phyloP scores from a whole-genome alignment of 75 land plant genomes.

The Ceratopteris richardii region DNA sequence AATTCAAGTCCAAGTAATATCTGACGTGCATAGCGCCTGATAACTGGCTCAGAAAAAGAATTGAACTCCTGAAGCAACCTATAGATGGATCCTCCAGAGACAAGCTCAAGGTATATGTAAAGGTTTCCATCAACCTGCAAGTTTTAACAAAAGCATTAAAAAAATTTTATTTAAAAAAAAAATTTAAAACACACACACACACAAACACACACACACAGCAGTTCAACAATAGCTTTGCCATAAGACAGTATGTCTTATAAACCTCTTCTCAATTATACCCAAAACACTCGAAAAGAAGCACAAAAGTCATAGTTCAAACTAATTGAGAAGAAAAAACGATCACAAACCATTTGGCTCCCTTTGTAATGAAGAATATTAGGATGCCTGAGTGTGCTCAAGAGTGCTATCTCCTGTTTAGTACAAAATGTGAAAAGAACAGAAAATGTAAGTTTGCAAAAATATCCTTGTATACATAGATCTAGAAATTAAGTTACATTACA shows the following conservation, averaged over 20 bases:
- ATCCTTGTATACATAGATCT: too few relatives aligned
- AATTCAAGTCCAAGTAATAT: constrained; percentile 16
- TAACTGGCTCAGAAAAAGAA: constrained; percentile 17
- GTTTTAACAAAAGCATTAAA: not conserved
- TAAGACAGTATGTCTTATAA: too few relatives aligned
- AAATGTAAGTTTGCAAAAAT: too few relatives aligned
- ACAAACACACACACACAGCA: too few relatives aligned
- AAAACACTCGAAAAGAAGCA: too few relatives aligned
- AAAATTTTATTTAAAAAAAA: not conserved
- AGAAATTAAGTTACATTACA: too few relatives aligned
- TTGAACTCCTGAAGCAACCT: constrained; percentile 21
- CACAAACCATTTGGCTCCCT: constrained; percentile 17
- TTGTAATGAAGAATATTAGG: constrained; percentile 40
- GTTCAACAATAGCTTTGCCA: too few relatives aligned
- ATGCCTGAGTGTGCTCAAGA: constrained; percentile 34
- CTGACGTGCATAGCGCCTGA: constrained; percentile 21
- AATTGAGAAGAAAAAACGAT: not conserved
- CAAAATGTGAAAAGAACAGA: too few relatives aligned
- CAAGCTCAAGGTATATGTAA: constrained; percentile 24
- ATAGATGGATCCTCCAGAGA: constrained; percentile 22
- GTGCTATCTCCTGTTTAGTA: constrained; percentile 35
- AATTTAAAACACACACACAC: too few relatives aligned
- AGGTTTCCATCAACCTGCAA: constrained; percentile 19
- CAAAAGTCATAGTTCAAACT: too few relatives aligned
- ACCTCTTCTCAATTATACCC: too few relatives aligned